Evolutionary conservation across 306 rosid genomes (phyloP).

Genomic region (Castanospermum australe): DNA sequence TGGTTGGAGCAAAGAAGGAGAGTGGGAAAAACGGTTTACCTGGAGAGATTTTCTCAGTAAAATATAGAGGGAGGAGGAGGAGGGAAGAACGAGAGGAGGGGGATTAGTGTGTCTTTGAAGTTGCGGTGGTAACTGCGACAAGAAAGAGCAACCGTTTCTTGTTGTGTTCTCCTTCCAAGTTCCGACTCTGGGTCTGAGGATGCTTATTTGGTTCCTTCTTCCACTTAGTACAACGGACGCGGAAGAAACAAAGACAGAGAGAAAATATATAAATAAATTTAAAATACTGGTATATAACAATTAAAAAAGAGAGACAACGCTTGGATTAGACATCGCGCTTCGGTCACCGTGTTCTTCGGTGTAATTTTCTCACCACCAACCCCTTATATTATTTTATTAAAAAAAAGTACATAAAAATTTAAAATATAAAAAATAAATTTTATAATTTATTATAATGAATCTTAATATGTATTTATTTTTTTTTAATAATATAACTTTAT

Average conservation of each 20-base stretch:
- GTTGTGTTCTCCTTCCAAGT: not conserved
- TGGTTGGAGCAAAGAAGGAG: not conserved
- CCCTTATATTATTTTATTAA: too few species aligned
- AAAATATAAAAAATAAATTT: too few species aligned
- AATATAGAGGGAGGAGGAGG: constrained; percentile 16
- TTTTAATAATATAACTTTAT: too few species aligned
- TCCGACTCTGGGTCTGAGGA: not conserved
- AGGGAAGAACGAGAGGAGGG: not conserved
- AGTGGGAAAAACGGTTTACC: constrained; percentile 39
- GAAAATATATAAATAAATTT: not conserved
- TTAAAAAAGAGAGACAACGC: not conserved
- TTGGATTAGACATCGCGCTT: not conserved
- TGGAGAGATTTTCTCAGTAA: constrained; percentile 32
- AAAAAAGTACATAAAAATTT: too few species aligned
- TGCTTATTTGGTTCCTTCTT: not conserved
- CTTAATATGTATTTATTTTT: too few species aligned
- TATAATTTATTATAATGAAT: too few species aligned
- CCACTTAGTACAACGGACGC: not conserved
- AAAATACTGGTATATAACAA: not conserved
- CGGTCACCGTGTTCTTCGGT: constrained; percentile 10
- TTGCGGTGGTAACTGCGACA: constrained; percentile 28
- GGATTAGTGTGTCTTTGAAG: constrained; percentile 23
- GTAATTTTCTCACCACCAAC: too few species aligned
- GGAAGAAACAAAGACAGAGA: not conserved
- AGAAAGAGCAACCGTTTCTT: not conserved